Conservation (phyloP, 106 monocot species). For the Dendrobium officinale region DNA sequence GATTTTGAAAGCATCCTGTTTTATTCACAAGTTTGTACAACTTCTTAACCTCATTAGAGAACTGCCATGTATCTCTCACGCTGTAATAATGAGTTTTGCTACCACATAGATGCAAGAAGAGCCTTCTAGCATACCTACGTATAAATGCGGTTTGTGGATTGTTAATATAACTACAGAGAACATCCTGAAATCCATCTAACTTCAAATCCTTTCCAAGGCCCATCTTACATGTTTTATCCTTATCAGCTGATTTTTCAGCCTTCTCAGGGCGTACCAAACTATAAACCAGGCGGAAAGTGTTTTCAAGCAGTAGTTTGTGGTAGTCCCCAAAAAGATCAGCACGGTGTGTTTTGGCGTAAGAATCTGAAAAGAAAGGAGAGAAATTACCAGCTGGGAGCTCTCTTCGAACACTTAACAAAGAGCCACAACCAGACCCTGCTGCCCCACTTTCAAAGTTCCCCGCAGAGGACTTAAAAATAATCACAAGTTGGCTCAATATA, state of each 20-base stretch:
- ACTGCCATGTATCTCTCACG: constrained; percentile 94
- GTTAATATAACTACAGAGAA: constrained; percentile 92
- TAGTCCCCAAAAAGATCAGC: constrained; percentile 80
- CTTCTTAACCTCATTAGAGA: constrained; percentile 77
- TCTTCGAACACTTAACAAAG: constrained; percentile 70
- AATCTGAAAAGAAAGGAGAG: constrained; percentile 95
- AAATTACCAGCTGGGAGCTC: constrained; percentile 94
- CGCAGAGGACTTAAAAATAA: constrained; percentile 62
- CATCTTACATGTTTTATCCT: constrained; percentile 58
- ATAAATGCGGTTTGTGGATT: constrained; percentile 83
- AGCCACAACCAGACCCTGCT: constrained; percentile 74
- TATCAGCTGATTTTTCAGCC: constrained; percentile 78
- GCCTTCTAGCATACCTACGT: constrained; percentile 91
- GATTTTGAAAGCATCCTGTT: constrained; percentile 69
- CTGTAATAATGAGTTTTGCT: constrained; percentile 95
- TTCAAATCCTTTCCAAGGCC: constrained; percentile 72
- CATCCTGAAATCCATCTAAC: constrained; percentile 90
- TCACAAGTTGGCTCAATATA: constrained; percentile 82
- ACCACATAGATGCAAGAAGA: constrained; percentile 91
- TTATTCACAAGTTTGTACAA: constrained; percentile 76
- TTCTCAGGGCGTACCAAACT: constrained; percentile 93
- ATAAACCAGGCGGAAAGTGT: constrained; percentile 88
- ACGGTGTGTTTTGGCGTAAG: constrained; percentile 85
- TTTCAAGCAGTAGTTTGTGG: constrained; percentile 82
- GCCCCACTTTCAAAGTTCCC: constrained; percentile 34